Percentiles rank a stretch among this genome's conserved stretches.
These are phyloP conservation scores for Nannochloropsis gaditana DNA, from an alignment of 108 stramenopile genomes.

Conservation along the genomic window DNA sequence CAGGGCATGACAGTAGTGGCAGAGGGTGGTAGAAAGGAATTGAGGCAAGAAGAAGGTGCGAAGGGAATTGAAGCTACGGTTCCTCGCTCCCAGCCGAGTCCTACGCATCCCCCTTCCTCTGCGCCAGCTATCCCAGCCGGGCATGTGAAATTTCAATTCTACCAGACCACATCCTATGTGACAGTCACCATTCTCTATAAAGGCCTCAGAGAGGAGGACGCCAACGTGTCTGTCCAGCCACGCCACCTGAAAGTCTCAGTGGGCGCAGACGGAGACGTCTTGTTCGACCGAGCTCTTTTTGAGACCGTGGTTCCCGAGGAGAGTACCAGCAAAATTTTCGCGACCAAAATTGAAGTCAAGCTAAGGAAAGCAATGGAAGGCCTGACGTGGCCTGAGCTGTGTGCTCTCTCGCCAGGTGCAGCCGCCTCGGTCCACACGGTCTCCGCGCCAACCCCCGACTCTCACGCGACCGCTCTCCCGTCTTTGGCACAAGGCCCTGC, in stretches of 20 bases:
- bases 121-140: background rate
- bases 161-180: constrained; percentile 38
- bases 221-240: constrained; percentile 22
- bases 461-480: background rate
- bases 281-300: constrained; percentile 36
- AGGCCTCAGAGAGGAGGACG: constrained; percentile 32
- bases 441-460: background rate
- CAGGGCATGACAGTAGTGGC: background rate
- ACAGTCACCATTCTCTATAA: constrained; percentile 41
- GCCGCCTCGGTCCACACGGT: background rate
- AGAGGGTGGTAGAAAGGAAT: too few relatives aligned
- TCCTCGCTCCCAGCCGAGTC: background rate
- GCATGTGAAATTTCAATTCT: constrained; percentile 43
- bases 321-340: constrained; percentile 26
- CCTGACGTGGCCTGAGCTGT: background rate
- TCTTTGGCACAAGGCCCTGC: background rate
- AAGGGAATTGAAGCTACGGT: background rate
- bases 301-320: constrained; percentile 37
- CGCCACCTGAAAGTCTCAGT: constrained; percentile 30
- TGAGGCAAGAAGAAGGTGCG: background rate
- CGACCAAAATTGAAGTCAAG: constrained; percentile 28
- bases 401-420: background rate
- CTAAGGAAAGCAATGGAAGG: background rate
- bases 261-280: constrained; percentile 20
- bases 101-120: background rate